phyloP scores from a whole-genome alignment of 2,329 filamentous ascomycete genomes.

The Orbilia blumenaviensis region DNA sequence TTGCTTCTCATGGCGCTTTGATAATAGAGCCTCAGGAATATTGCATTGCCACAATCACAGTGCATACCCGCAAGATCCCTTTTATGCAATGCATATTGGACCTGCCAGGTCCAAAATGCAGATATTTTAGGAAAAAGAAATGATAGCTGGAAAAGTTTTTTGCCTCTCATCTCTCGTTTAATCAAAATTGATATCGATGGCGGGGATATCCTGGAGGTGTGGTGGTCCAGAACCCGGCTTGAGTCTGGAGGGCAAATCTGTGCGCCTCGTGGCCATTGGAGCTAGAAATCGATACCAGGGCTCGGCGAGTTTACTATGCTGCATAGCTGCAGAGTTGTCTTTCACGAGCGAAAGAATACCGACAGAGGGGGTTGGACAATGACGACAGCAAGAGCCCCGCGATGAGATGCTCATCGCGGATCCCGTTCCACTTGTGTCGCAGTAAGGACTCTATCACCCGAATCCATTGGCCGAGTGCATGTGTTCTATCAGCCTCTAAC shows the following conservation, averaged over 20 bases:
- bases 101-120: not conserved
- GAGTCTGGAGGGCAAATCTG: not conserved
- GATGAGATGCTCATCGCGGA: constrained; percentile 44
- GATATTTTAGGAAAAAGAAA: constrained; percentile 5
- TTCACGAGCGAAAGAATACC: not conserved
- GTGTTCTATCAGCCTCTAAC: not conserved
- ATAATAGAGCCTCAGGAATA: constrained; percentile 45
- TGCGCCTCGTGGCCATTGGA: constrained; percentile 10
- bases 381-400: constrained; percentile 26
- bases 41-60: constrained; percentile 17
- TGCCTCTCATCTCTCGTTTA: constrained; percentile 40
- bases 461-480: constrained; percentile 30
- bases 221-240: not conserved
- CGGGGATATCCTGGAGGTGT: constrained; percentile 21
- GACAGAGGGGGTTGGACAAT: constrained; percentile 23
- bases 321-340: not conserved
- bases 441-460: not conserved
- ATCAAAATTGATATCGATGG: constrained; percentile 29
- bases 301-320: not conserved
- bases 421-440: constrained; percentile 32
- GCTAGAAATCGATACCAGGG: not conserved
- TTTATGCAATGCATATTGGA: not conserved
- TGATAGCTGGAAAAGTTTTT: constrained; percentile 16
- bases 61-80: not conserved
- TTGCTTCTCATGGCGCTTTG: constrained; percentile 18